phyloP scores from a whole-genome alignment of 2,329 filamentous ascomycete genomes.

The Thielaviopsis ethacetica region DNA sequence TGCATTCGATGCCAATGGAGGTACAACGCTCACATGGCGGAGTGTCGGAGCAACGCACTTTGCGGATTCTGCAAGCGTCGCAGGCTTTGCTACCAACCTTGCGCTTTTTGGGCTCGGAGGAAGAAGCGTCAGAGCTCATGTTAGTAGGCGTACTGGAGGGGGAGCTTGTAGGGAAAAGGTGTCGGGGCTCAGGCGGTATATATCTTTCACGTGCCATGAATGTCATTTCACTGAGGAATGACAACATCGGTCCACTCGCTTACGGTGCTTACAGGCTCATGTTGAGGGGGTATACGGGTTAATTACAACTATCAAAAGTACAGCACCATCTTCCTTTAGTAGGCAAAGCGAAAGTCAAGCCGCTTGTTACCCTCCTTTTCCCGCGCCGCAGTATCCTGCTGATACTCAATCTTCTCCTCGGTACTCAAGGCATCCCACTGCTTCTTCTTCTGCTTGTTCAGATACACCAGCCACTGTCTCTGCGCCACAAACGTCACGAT shows the following conservation, averaged over 20 bases:
- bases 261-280: background rate
- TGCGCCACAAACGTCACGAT: slow-evolving; percentile 22
- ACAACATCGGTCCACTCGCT: slow-evolving; percentile 1
- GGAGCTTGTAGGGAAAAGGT: background rate
- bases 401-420: slow-evolving; percentile 10
- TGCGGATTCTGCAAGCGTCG: slow-evolving; percentile 36
- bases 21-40: slow-evolving; percentile 30
- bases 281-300: background rate
- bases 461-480: slow-evolving; percentile 25
- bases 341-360: slow-evolving; percentile 14
- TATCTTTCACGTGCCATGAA: background rate
- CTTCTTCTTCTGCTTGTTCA: slow-evolving; percentile 17
- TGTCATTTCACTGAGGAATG: slow-evolving; percentile 2
- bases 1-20: slow-evolving; percentile 29
- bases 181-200: background rate
- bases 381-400: slow-evolving; percentile 12
- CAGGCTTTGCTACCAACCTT: slow-evolving; percentile 20
- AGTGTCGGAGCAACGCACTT: slow-evolving; percentile 32
- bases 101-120: slow-evolving; percentile 7
- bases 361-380: slow-evolving; percentile 14
- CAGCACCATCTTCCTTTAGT: slow-evolving; percentile 3
- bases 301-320: background rate
- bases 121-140: background rate
- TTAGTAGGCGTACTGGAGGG: background rate
- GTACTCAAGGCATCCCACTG: slow-evolving; percentile 9